These are phyloP conservation scores for Aphanomyces astaci DNA, from an alignment of 352 stramenopile genomes.

Conservation along the genomic window DNA sequence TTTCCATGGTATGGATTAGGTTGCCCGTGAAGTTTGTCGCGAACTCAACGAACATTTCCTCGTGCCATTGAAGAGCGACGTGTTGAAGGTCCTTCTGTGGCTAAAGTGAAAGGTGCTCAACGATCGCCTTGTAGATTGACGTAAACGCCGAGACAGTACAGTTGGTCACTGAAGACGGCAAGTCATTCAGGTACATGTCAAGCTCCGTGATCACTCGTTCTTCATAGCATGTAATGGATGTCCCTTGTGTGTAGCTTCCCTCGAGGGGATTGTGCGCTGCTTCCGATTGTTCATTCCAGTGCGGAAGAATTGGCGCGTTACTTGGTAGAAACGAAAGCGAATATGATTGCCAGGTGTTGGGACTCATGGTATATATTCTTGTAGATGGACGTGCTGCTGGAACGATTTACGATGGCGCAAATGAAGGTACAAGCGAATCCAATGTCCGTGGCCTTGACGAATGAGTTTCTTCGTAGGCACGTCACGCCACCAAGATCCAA, in stretches of 20 bases:
- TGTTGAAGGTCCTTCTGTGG: background rate
- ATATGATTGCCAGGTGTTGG: background rate
- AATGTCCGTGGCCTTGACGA: no score
- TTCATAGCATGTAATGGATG: background rate
- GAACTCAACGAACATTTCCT: slow-evolving; percentile 97
- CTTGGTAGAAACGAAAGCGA: slow-evolving; percentile 78
- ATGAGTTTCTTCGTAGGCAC: slow-evolving; percentile 34
- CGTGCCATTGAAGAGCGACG: slow-evolving; percentile 66
- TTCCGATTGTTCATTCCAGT: slow-evolving; percentile 96
- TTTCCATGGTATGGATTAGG: slow-evolving; percentile 36
- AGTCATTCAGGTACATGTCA: slow-evolving; percentile 75
- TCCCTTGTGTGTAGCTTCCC: slow-evolving; percentile 67
- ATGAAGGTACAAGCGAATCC: slow-evolving; percentile 52
- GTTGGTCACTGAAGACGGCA: slow-evolving; percentile 91
- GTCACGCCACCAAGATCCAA: slow-evolving; percentile 84
- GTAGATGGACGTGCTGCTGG: slow-evolving; percentile 80
- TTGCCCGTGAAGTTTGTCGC: slow-evolving; percentile 91
- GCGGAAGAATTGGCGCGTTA: slow-evolving; percentile 95
- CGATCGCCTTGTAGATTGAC: no score
- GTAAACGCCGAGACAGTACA: slow-evolving; percentile 82
- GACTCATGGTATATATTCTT: background rate
- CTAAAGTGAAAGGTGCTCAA: no score
- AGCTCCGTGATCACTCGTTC: background rate
- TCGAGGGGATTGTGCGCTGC: slow-evolving; percentile 88
- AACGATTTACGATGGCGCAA: slow-evolving; percentile 71